phyloP scores from a whole-genome alignment of 768 basidiomycete genomes.

The Antrodiella citrinella region DNA sequence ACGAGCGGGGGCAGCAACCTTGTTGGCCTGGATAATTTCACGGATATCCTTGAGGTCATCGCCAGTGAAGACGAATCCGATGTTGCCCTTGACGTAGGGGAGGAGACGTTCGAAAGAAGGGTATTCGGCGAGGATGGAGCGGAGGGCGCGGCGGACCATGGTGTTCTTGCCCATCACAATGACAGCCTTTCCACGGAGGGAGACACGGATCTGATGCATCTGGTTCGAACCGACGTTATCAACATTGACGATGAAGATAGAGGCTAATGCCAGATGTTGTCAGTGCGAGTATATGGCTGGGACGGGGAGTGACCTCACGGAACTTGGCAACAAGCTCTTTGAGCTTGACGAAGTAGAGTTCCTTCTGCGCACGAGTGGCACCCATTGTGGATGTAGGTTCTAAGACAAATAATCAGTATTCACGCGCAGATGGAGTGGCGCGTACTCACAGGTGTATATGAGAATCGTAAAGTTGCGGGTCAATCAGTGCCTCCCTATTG shows the following conservation, averaged over 20 bases:
- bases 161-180: constrained; percentile 99
- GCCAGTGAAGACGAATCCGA: constrained; percentile 97
- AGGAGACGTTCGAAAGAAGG: constrained; percentile 96
- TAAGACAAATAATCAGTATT: constrained; percentile 7
- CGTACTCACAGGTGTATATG: constrained; percentile 24
- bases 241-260: constrained; percentile 98
- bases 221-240: constrained; percentile 99
- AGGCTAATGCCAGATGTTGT: constrained; percentile 47
- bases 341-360: constrained; percentile 86
- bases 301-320: constrained; percentile 42
- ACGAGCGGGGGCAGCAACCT: constrained; percentile 97
- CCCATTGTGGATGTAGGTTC: constrained; percentile 61
- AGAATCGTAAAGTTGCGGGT: constrained; percentile 15
- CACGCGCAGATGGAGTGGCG: neutral
- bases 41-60: constrained; percentile 92
- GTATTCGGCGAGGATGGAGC: constrained; percentile 79
- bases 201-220: constrained; percentile 95
- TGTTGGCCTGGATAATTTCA: constrained; percentile 90
- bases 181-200: constrained; percentile 93
- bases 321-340: constrained; percentile 87
- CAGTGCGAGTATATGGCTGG: neutral
- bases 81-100: constrained; percentile 93
- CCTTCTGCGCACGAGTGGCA: constrained; percentile 84
- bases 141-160: constrained; percentile 98
- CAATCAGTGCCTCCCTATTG: constrained; percentile 83